Evolutionary conservation across 2,329 filamentous ascomycete genomes (phyloP).

Genomic region (Dactylellina drechsleri): DNA sequence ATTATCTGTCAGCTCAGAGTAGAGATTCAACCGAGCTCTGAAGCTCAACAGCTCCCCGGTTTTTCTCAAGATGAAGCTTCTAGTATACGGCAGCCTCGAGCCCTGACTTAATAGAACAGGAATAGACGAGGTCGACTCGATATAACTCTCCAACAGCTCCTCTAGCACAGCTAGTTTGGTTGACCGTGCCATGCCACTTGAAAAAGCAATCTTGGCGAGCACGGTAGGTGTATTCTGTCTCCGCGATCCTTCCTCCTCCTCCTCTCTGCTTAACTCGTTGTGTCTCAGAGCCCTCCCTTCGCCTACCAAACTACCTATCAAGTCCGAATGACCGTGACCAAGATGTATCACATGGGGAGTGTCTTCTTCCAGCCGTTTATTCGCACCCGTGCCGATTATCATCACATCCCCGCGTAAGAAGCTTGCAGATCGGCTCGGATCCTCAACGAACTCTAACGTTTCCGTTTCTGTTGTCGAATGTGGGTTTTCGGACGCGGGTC

Average conservation of each 20-base stretch:
- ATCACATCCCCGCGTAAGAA: conserved; percentile 88
- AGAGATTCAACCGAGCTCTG: conserved; percentile 92
- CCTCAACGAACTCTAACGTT: conserved; percentile 85
- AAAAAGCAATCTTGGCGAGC: conserved; percentile 94
- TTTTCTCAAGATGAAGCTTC: conserved; percentile 87
- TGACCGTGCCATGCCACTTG: conserved; percentile 87
- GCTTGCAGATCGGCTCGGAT: conserved; percentile 77
- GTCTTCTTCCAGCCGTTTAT: conserved; percentile 62
- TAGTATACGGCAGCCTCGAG: conserved; percentile 59
- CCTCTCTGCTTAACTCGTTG: conserved; percentile 19
- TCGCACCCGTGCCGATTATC: conserved; percentile 85
- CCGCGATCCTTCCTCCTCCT: conserved; percentile 55
- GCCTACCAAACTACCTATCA: neutral
- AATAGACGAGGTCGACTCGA: conserved; percentile 84
- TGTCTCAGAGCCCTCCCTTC: conserved; percentile 9
- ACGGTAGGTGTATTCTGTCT: conserved; percentile 69
- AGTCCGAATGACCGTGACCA: conserved; percentile 45
- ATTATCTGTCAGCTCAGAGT: conserved; percentile 94
- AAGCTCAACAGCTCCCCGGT: conserved; percentile 91
- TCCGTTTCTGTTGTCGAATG: conserved; percentile 81
- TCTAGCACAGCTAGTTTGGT: conserved; percentile 95
- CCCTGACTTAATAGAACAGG: conserved; percentile 77
- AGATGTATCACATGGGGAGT: conserved; percentile 42
- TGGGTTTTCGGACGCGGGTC: conserved; percentile 78
- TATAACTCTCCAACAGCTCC: conserved; percentile 81